These are phyloP conservation scores for Colletotrichum sp. DNA, from an alignment of 2,329 filamentous ascomycete genomes.

Conservation along the genomic window DNA sequence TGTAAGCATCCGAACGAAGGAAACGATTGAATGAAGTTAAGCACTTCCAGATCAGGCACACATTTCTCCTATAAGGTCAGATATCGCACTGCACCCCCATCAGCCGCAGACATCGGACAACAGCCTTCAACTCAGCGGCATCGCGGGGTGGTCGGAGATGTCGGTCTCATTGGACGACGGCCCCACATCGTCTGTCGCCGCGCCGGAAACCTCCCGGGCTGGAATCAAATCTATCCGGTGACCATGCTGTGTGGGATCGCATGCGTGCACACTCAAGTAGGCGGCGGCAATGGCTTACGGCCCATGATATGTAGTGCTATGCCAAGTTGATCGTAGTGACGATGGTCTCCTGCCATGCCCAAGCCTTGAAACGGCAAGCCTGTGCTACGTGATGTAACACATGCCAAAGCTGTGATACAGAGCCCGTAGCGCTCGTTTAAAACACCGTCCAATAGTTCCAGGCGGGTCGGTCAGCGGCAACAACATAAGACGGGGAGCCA, in stretches of 20 bases:
- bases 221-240: background rate
- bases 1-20: slow-evolving; percentile 1
- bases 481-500: slow-evolving; percentile 6
- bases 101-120: background rate
- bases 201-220: background rate
- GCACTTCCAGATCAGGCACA: background rate
- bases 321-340: background rate
- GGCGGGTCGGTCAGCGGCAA: slow-evolving; percentile 1
- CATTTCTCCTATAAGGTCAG: background rate
- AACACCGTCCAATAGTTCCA: background rate
- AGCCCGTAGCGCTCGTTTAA: background rate
- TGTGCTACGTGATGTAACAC: background rate
- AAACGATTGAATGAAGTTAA: background rate
- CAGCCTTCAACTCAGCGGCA: background rate
- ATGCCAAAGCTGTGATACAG: background rate
- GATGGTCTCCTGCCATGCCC: background rate
- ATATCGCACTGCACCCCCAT: background rate
- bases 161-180: background rate
- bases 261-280: background rate
- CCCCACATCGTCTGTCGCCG: background rate
- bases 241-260: background rate
- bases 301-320: background rate
- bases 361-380: background rate
- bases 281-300: background rate
- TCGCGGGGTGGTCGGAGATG: background rate